Evolutionary conservation across 345 rosid species (phyloP).

Genomic region (Populus tremula): DNA sequence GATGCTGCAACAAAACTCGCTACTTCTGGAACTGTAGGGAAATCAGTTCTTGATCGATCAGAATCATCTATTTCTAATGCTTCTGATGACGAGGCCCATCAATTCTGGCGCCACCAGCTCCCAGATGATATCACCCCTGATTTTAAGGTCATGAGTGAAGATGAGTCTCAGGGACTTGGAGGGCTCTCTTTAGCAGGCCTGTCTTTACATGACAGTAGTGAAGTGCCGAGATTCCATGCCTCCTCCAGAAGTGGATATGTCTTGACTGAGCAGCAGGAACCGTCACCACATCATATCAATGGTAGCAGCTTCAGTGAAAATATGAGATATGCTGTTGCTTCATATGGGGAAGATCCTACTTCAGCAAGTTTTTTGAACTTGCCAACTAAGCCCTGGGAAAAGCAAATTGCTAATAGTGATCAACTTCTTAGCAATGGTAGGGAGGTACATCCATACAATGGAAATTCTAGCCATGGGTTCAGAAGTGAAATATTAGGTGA

Average conservation of each 20-base stretch:
- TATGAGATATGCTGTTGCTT: conserved; percentile 51
- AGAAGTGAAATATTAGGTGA: conserved; percentile 56
- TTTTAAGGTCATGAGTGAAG: conserved; percentile 75
- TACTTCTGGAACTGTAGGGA: conserved; percentile 54
- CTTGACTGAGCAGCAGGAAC: conserved; percentile 48
- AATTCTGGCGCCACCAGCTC: conserved; percentile 88
- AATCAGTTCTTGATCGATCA: conserved; percentile 64
- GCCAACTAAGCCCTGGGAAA: conserved; percentile 72
- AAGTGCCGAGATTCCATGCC: conserved; percentile 51
- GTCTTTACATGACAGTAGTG: conserved; percentile 60
- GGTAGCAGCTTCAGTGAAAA: conserved; percentile 57
- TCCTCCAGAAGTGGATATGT: conserved; percentile 48
- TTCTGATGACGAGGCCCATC: conserved; percentile 92
- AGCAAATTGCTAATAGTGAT: conserved; percentile 54
- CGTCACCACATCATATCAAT: conserved; percentile 49
- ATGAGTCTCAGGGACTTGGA: conserved; percentile 58
- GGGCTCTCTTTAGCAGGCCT: conserved; percentile 68
- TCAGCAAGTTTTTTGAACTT: conserved; percentile 44
- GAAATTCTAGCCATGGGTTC: conserved; percentile 49
- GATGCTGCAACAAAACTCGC: conserved; percentile 47
- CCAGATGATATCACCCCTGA: conserved; percentile 98
- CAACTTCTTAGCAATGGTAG: conserved; percentile 56
- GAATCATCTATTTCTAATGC: conserved; percentile 72
- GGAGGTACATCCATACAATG: conserved; percentile 53
- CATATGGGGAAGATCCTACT: conserved; percentile 60